A percentile compares a stretch with the other conserved stretches of the same genome.
These are phyloP conservation scores for Vitis amurensis DNA, from an alignment of 164 flowering plant genomes.

Conservation along the genomic window DNA sequence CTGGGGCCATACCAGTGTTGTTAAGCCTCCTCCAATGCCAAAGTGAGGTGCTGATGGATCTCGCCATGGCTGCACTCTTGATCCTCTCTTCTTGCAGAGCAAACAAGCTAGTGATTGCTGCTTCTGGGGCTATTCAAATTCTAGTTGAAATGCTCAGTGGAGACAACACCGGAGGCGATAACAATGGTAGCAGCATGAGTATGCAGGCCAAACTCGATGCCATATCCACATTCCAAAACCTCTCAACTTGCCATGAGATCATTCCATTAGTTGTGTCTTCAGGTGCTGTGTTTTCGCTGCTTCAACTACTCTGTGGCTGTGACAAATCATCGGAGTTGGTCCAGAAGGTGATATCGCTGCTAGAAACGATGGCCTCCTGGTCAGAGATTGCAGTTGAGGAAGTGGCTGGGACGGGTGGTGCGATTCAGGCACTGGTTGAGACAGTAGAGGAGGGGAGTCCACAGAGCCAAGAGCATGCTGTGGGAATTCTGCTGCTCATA, in stretches of 20 bases:
- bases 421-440: slow-evolving; percentile 50
- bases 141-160: slow-evolving; percentile 32
- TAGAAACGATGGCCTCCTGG: slow-evolving; percentile 35
- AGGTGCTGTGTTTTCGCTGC: slow-evolving; percentile 25
- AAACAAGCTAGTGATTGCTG: slow-evolving; percentile 46
- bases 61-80: slow-evolving; percentile 43
- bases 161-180: not conserved
- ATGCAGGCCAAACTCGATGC: slow-evolving; percentile 49
- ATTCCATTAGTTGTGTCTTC: slow-evolving; percentile 29
- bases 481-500: slow-evolving; percentile 36
- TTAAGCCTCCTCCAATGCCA: slow-evolving; percentile 37
- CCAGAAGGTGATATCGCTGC: slow-evolving; percentile 45
- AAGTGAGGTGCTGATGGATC: slow-evolving; percentile 32
- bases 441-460: slow-evolving; percentile 57
- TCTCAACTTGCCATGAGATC: slow-evolving; percentile 40
- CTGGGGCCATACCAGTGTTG: slow-evolving; percentile 44
- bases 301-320: slow-evolving; percentile 21
- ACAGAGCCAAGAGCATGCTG: slow-evolving; percentile 60
- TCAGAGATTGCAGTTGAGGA: slow-evolving; percentile 36
- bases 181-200: slow-evolving; percentile 8
- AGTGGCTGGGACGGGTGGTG: slow-evolving; percentile 25
- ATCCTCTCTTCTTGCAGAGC: slow-evolving; percentile 58
- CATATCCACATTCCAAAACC: slow-evolving; percentile 56
- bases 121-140: slow-evolving; percentile 48
- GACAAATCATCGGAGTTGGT: slow-evolving; percentile 43